phyloP scores from a whole-genome alignment of 257 asterid species.

The Cinchona pubescens region DNA sequence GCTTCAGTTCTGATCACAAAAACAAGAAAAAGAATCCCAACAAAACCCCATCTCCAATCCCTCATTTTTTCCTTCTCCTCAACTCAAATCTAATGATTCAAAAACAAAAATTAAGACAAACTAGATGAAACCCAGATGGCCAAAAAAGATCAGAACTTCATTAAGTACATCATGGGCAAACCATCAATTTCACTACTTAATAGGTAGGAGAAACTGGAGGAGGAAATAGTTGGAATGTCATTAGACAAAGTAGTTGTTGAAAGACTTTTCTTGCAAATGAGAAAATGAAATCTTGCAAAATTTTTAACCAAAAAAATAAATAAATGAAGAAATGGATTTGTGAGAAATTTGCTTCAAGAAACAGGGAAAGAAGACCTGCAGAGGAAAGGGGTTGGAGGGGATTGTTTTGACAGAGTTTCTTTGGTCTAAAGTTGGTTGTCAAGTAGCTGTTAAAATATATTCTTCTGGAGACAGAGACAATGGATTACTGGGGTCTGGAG shows the following conservation, averaged over 20 bases:
- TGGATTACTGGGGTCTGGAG: no score
- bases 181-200: no score
- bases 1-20: slow-evolving; percentile 29
- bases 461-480: not conserved
- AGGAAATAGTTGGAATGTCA: slow-evolving; percentile 50
- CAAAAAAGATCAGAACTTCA: slow-evolving; percentile 16
- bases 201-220: no score
- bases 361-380: slow-evolving; percentile 18
- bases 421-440: slow-evolving; percentile 27
- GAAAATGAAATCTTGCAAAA: slow-evolving; percentile 21
- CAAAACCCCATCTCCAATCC: slow-evolving; percentile 26
- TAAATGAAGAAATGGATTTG: slow-evolving; percentile 21
- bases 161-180: slow-evolving; percentile 6
- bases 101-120: not conserved
- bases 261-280: slow-evolving; percentile 40
- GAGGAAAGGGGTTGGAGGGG: no score
- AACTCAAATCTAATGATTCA: slow-evolving; percentile 17
- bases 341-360: slow-evolving; percentile 34
- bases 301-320: not conserved
- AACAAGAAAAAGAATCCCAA: slow-evolving; percentile 17
- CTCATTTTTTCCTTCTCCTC: slow-evolving; percentile 16
- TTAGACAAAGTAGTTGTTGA: slow-evolving; percentile 40
- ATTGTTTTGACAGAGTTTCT: not conserved
- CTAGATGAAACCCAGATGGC: not conserved
- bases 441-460: slow-evolving; percentile 19